Conservation (phyloP, 495 filamentous ascomycete species). For the Penicillium simplicissimum region DNA sequence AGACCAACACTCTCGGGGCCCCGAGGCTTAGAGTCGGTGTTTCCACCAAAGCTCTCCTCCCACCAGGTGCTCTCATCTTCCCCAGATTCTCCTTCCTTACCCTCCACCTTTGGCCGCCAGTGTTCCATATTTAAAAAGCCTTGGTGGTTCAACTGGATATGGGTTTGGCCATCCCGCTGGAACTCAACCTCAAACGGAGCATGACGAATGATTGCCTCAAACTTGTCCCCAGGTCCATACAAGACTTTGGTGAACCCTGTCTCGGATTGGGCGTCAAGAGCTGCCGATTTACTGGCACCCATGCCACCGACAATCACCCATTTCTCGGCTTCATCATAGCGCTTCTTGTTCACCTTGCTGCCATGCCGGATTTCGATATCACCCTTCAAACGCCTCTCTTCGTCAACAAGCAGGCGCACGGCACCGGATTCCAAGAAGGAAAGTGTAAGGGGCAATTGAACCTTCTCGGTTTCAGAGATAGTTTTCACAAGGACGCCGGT, state of each 20-base stretch:
- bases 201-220: slow-evolving; percentile 79
- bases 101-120: slow-evolving; percentile 87
- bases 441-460: slow-evolving; percentile 78
- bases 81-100: slow-evolving; percentile 49
- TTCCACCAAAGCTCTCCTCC: slow-evolving; percentile 94
- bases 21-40: slow-evolving; percentile 88
- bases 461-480: slow-evolving; percentile 60
- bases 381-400: slow-evolving; percentile 83
- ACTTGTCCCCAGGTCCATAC: slow-evolving; percentile 75
- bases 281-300: slow-evolving; percentile 65
- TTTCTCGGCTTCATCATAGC: slow-evolving; percentile 87
- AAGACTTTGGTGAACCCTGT: slow-evolving; percentile 69
- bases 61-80: slow-evolving; percentile 90
- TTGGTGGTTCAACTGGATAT: slow-evolving; percentile 84
- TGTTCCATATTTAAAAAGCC: slow-evolving; percentile 92
- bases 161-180: slow-evolving; percentile 74
- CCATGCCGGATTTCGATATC: slow-evolving; percentile 84
- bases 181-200: slow-evolving; percentile 84
- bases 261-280: slow-evolving; percentile 56
- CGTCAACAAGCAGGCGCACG: slow-evolving; percentile 84
- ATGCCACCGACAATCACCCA: slow-evolving; percentile 85
- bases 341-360: slow-evolving; percentile 83
- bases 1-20: slow-evolving; percentile 87
- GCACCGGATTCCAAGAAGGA: slow-evolving; percentile 87
- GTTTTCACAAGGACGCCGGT: slow-evolving; percentile 78